phyloP scores from a whole-genome alignment of 768 basidiomycete genomes.

The Plicaturopsis crispa region DNA sequence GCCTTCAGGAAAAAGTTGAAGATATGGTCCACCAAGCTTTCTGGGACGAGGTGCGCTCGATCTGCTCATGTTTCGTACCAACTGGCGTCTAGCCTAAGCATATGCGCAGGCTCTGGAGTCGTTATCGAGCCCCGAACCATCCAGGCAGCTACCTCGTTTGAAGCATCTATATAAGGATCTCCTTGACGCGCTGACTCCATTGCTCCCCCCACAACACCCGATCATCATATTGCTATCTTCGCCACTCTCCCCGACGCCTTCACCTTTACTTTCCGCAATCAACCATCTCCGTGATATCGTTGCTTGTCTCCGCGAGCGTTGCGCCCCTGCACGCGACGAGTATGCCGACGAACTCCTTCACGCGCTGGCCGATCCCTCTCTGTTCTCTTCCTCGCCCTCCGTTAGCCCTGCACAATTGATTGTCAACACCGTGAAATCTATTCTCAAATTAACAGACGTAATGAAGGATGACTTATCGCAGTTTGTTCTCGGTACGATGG shows the following conservation, averaged over 20 bases:
- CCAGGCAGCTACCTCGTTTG: slow-evolving; percentile 52
- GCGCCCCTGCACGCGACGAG: slow-evolving; percentile 58
- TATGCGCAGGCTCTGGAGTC: slow-evolving; percentile 40
- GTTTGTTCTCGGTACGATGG: slow-evolving; percentile 58
- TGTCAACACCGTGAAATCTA: slow-evolving; percentile 36
- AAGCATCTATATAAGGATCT: slow-evolving; percentile 50
- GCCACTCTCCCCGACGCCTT: slow-evolving; percentile 60
- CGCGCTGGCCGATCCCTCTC: slow-evolving; percentile 23
- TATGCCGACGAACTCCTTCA: slow-evolving; percentile 38
- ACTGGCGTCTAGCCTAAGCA: neutral
- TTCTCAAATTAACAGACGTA: slow-evolving; percentile 45
- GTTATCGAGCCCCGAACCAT: slow-evolving; percentile 51
- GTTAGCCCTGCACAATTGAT: slow-evolving; percentile 37
- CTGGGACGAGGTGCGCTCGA: slow-evolving; percentile 58
- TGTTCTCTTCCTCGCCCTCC: slow-evolving; percentile 13
- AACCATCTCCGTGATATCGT: slow-evolving; percentile 48
- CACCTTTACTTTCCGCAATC: slow-evolving; percentile 54
- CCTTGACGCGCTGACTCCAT: slow-evolving; percentile 36
- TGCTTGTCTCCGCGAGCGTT: slow-evolving; percentile 44
- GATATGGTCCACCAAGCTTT: slow-evolving; percentile 54
- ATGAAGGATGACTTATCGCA: slow-evolving; percentile 68
- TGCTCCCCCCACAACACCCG: slow-evolving; percentile 50
- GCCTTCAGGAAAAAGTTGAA: slow-evolving; percentile 40
- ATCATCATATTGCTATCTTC: slow-evolving; percentile 45
- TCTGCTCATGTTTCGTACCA: slow-evolving; percentile 4